Evolutionary conservation across 1,139 yeast genomes (phyloP).

Genomic region (Geotrichum aggregatum): DNA sequence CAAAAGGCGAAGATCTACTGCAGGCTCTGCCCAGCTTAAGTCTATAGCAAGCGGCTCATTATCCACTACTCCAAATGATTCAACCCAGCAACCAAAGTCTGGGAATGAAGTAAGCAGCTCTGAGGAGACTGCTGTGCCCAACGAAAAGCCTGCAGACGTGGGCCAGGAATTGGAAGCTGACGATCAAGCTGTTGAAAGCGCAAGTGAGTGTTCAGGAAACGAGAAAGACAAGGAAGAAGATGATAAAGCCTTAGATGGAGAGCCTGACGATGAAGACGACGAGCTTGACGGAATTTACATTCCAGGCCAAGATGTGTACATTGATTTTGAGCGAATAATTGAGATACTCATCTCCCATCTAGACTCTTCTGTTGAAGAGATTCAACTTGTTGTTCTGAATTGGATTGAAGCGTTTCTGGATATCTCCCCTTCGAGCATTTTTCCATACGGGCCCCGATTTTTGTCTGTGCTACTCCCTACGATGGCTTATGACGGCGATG

Average conservation of each 20-base stretch:
- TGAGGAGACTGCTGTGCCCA: background rate
- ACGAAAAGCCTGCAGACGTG: background rate
- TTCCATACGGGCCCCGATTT: slow-evolving; percentile 59
- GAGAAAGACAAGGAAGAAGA: slow-evolving; percentile 16
- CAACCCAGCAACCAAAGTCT: background rate
- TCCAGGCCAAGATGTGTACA: slow-evolving; percentile 81
- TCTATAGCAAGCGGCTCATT: background rate
- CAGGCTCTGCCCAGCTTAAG: background rate
- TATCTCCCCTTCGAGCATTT: slow-evolving; percentile 71
- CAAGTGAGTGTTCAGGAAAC: background rate
- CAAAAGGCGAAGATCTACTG: slow-evolving; percentile 5
- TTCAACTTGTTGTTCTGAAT: slow-evolving; percentile 71
- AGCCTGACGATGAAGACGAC: slow-evolving; percentile 30
- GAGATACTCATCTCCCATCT: slow-evolving; percentile 75
- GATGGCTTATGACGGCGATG: slow-evolving; percentile 51
- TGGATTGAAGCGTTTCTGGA: slow-evolving; percentile 79
- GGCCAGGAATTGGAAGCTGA: background rate
- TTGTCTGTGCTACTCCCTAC: slow-evolving; percentile 54
- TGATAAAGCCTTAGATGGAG: slow-evolving; percentile 25
- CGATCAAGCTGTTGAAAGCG: slow-evolving; percentile 7
- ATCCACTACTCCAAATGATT: background rate
- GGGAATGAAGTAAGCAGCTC: background rate
- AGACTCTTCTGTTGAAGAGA: slow-evolving; percentile 68
- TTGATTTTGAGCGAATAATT: slow-evolving; percentile 77
- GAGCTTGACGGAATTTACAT: slow-evolving; percentile 57